A percentile compares a stretch with the other conserved stretches of the same genome.
Conservation (phyloP, 1,139 yeast genomes). For the Hyphopichia pseudoburtonii region DNA sequence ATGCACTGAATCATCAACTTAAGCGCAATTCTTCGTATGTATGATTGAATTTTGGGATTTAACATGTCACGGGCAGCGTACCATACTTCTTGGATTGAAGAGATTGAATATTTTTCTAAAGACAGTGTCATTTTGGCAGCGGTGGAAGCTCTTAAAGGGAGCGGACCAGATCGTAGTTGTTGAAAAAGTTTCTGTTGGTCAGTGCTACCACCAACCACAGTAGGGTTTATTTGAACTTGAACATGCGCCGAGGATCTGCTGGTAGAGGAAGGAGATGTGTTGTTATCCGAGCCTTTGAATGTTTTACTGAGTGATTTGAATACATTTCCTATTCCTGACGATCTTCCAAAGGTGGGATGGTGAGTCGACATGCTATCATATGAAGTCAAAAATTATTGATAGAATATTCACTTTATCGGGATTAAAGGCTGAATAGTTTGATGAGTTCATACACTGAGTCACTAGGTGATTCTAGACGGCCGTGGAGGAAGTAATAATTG, state of each 20-base stretch:
- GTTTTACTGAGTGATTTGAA: conserved; percentile 57
- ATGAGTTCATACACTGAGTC: too few relatives aligned
- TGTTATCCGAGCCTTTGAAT: conserved; percentile 36
- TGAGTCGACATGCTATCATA: conserved; percentile 30
- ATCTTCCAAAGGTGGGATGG: conserved; percentile 32
- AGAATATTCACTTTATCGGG: too few relatives aligned
- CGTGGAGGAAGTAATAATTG: too few relatives aligned
- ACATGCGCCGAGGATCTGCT: conserved; percentile 27
- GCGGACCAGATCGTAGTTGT: conserved; percentile 37
- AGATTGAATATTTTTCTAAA: conserved; percentile 51
- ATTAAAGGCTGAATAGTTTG: too few relatives aligned
- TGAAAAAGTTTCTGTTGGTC: conserved; percentile 48
- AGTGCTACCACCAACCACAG: conserved; percentile 62
- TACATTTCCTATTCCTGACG: conserved; percentile 46
- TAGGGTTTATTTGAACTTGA: conserved; percentile 52
- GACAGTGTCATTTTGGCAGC: conserved; percentile 53
- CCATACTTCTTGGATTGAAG: conserved; percentile 77
- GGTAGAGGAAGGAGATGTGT: conserved; percentile 21
- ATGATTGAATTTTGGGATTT: conserved; percentile 34
- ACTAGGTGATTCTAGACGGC: too few relatives aligned
- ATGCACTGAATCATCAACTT: conserved; percentile 58
- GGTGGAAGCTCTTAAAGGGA: conserved; percentile 43
- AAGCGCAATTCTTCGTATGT: conserved; percentile 55
- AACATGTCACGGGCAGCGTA: conserved; percentile 62
- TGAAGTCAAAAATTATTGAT: neutral